Evolutionary conservation across 257 asterid genomes (phyloP).

Genomic region (Linaria vulgaris): DNA sequence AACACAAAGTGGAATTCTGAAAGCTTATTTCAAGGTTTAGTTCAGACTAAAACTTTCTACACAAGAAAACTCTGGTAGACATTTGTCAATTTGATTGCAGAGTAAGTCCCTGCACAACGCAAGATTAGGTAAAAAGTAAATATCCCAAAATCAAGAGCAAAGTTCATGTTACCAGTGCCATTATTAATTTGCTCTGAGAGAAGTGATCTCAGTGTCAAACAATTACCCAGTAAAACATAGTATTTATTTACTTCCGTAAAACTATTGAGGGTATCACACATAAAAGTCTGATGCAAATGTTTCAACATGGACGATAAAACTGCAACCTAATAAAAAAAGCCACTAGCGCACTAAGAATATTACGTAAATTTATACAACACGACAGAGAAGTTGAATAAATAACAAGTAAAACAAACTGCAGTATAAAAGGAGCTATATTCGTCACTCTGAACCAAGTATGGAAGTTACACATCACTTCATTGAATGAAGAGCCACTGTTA

Average conservation of each 20-base stretch:
- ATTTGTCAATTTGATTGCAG: background rate
- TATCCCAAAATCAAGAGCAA: too few relatives aligned
- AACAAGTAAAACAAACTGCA: background rate
- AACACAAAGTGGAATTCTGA: background rate
- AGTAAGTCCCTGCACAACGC: background rate
- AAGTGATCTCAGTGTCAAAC: too few relatives aligned
- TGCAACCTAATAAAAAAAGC: too few relatives aligned
- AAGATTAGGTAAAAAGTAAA: background rate
- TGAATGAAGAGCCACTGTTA: slow-evolving; percentile 14
- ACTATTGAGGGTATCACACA: too few relatives aligned
- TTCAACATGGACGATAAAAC: background rate
- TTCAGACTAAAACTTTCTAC: background rate
- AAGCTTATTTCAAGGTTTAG: background rate
- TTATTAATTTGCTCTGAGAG: too few relatives aligned
- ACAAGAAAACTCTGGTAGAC: background rate
- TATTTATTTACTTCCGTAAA: too few relatives aligned
- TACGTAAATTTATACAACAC: too few relatives aligned
- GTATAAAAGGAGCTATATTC: background rate
- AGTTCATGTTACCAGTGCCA: too few relatives aligned
- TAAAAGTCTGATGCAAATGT: background rate
- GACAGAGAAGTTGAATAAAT: too few relatives aligned
- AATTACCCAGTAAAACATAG: too few relatives aligned
- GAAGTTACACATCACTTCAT: background rate
- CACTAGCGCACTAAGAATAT: too few relatives aligned
- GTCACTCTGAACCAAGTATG: background rate